Evolutionary conservation across 306 rosid genomes (phyloP).

Genomic region (Dryas drummondii): DNA sequence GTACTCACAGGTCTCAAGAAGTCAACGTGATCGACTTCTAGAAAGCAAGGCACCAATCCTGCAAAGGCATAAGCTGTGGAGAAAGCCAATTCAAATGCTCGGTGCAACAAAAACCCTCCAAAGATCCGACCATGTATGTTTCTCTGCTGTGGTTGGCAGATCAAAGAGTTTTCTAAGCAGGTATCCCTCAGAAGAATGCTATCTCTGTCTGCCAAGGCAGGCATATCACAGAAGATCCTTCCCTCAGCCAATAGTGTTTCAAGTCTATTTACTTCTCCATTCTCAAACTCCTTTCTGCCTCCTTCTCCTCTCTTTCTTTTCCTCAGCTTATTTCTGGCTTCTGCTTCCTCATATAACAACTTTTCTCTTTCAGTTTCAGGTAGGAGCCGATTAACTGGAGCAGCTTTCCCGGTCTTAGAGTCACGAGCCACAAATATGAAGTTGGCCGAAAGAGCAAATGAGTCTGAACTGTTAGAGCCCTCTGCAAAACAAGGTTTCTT

Average conservation of each 20-base stretch:
- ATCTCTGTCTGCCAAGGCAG: conserved; percentile 89
- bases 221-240: conserved; percentile 82
- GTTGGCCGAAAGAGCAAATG: conserved; percentile 74
- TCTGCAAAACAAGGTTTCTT: conserved; percentile 32
- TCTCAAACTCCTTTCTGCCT: conserved; percentile 47
- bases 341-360: conserved; percentile 68
- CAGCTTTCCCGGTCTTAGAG: conserved; percentile 82
- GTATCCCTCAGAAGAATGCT: conserved; percentile 89
- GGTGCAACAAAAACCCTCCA: conserved; percentile 96
- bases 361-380: conserved; percentile 78
- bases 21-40: conserved; percentile 95
- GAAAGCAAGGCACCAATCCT: conserved; percentile 84
- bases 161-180: conserved; percentile 70
- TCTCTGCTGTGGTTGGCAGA: conserved; percentile 97
- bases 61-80: conserved; percentile 92
- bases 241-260: conserved; percentile 63
- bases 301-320: conserved; percentile 64
- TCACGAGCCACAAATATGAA: conserved; percentile 98
- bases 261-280: conserved; percentile 45
- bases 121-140: conserved; percentile 95
- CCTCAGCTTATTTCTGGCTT: conserved; percentile 63
- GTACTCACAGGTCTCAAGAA: conserved; percentile 76
- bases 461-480: conserved; percentile 42
- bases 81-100: conserved; percentile 93
- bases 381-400: conserved; percentile 72